Evolutionary conservation across 306 rosid genomes (phyloP).

Genomic region (Arachis stenosperma): DNA sequence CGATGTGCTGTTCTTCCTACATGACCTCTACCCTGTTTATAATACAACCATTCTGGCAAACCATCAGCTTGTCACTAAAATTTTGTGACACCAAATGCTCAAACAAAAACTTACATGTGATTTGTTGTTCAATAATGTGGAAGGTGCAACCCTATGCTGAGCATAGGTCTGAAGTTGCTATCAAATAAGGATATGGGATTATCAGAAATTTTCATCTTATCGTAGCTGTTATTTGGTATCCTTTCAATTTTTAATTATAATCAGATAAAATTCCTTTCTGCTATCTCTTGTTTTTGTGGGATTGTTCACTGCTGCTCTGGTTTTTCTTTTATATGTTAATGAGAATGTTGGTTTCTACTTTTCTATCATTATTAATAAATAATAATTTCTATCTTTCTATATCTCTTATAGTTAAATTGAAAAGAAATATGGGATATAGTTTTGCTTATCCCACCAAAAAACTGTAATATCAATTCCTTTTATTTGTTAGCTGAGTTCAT

Average conservation of each 20-base stretch:
- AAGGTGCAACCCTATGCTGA: conserved; percentile 20
- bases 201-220: neutral
- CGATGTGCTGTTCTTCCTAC: neutral
- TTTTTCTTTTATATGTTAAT: conserved; percentile 7
- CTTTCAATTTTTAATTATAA: neutral
- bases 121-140: conserved; percentile 4
- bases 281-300: neutral
- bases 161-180: conserved; percentile 32
- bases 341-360: conserved; percentile 11
- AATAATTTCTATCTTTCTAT: neutral
- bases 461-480: conserved; percentile 23
- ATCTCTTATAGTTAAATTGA: conserved; percentile 10
- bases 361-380: neutral
- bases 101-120: neutral
- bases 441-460: neutral
- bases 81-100: conserved; percentile 6
- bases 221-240: conserved; percentile 1
- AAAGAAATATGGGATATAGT: conserved; percentile 17
- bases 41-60: conserved; percentile 14
- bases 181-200: conserved; percentile 6
- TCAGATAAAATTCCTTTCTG: neutral
- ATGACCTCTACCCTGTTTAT: neutral
- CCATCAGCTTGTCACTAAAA: neutral
- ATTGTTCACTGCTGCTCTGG: neutral
- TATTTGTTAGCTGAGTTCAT: conserved; percentile 44